These are phyloP conservation scores for Sclerotinia glacialis DNA, from an alignment of 2,329 filamentous ascomycete species.

Conservation along the genomic window DNA sequence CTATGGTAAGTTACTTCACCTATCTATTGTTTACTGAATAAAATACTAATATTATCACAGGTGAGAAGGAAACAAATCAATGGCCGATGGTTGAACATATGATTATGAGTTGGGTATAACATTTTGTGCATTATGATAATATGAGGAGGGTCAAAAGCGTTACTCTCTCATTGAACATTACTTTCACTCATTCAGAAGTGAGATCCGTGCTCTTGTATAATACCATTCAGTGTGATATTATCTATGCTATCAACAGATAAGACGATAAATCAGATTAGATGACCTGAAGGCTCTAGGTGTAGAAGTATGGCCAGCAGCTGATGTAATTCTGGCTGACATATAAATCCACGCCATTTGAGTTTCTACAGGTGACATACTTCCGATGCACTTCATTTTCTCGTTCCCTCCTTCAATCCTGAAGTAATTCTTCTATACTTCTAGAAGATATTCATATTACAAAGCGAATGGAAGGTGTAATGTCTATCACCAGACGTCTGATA, in stretches of 20 bases:
- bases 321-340: neutral
- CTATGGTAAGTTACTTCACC: slow-evolving; percentile 65
- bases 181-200: neutral
- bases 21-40: neutral
- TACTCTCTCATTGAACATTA: too few species aligned
- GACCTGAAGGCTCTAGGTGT: too few species aligned
- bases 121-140: slow-evolving; percentile 16
- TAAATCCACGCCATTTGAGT: neutral
- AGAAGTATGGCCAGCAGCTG: too few species aligned
- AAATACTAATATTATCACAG: slow-evolving; percentile 43
- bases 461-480: too few species aligned
- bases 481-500: too few species aligned
- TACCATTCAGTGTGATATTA: neutral
- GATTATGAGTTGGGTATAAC: slow-evolving; percentile 27
- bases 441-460: neutral
- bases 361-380: neutral
- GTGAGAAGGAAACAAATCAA: slow-evolving; percentile 68
- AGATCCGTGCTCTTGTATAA: neutral
- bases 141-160: neutral
- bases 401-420: neutral
- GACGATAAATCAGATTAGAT: neutral
- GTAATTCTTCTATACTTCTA: neutral
- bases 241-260: neutral
- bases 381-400: too few species aligned
- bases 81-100: slow-evolving; percentile 51